Percentiles rank a stretch among this genome's conserved stretches.
Evolutionary conservation across 2,329 filamentous ascomycete species (phyloP).

Genomic region (Diaporthe sp.): DNA sequence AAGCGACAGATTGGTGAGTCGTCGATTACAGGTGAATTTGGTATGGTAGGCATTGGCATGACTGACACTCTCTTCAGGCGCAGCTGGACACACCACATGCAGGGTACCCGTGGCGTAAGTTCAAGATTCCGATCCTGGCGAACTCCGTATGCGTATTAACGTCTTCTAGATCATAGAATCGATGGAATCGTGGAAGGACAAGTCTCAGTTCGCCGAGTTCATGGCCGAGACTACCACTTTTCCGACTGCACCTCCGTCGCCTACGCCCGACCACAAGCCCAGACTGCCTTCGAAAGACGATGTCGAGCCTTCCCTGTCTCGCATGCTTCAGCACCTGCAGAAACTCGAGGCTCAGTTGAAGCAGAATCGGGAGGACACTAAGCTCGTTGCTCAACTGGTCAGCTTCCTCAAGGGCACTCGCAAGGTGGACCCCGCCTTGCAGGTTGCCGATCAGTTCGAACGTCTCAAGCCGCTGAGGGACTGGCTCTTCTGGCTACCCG

Average conservation of each 20-base stretch:
- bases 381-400: conserved; percentile 77
- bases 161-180: conserved; percentile 80
- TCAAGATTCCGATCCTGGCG: background rate
- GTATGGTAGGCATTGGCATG: background rate
- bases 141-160: background rate
- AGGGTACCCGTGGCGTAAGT: conserved; percentile 88
- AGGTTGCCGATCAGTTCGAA: conserved; percentile 88
- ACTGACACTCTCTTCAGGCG: conserved; percentile 70
- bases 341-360: conserved; percentile 78
- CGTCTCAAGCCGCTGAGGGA: conserved; percentile 88
- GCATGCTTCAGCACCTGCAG: conserved; percentile 75
- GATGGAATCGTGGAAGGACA: conserved; percentile 92
- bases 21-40: background rate
- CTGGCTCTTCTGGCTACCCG: conserved; percentile 97
- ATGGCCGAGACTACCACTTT: conserved; percentile 84
- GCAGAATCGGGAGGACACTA: conserved; percentile 77
- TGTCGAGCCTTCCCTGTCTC: conserved; percentile 72
- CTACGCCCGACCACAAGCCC: conserved; percentile 71
- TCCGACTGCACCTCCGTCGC: conserved; percentile 75
- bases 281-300: conserved; percentile 78
- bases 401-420: conserved; percentile 80
- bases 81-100: conserved; percentile 93
- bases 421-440: conserved; percentile 77
- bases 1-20: conserved; percentile 92
- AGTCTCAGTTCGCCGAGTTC: conserved; percentile 87